phyloP scores from a whole-genome alignment of 805 yeast genomes.

The Ogataea kodamae region DNA sequence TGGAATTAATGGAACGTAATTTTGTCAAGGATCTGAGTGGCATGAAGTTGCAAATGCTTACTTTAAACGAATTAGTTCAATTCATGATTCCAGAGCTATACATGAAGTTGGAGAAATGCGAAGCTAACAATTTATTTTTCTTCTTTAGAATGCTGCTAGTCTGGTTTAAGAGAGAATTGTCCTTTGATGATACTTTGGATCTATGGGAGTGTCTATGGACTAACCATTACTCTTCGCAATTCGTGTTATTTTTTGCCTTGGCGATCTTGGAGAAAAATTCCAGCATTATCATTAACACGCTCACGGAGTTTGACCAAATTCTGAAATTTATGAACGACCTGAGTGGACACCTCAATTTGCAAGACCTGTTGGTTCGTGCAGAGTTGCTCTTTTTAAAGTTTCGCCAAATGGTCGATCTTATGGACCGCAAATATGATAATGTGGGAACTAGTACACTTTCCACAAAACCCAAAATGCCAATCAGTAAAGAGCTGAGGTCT shows the following conservation, averaged over 20 bases:
- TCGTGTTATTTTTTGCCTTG: conserved; percentile 80
- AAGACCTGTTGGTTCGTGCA: conserved; percentile 76
- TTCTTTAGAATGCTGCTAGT: conserved; percentile 93
- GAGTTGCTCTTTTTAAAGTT: conserved; percentile 81
- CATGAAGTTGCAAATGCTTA: conserved; percentile 82
- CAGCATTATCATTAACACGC: conserved; percentile 67
- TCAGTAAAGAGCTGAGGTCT: conserved; percentile 53
- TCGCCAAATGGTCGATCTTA: conserved; percentile 71
- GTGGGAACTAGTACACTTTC: conserved; percentile 17
- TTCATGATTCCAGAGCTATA: conserved; percentile 85
- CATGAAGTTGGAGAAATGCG: conserved; percentile 80
- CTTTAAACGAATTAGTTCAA: conserved; percentile 80
- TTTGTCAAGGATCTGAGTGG: conserved; percentile 90
- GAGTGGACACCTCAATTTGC: conserved; percentile 68
- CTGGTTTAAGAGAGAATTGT: conserved; percentile 91
- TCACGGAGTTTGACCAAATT: conserved; percentile 83
- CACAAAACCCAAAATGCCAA: conserved; percentile 16
- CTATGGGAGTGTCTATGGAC: conserved; percentile 96
- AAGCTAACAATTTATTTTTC: conserved; percentile 85
- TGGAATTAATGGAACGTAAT: conserved; percentile 95
- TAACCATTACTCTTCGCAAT: conserved; percentile 80
- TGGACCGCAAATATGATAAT: conserved; percentile 48
- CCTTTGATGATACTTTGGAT: conserved; percentile 67
- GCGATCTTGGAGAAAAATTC: conserved; percentile 89
- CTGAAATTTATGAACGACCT: conserved; percentile 90